Evolutionary conservation across 176 grass and related monocot genomes (phyloP), one percentile per base, ranked within the genome.

Genomic region (Aegilops bicornis): DNA sequence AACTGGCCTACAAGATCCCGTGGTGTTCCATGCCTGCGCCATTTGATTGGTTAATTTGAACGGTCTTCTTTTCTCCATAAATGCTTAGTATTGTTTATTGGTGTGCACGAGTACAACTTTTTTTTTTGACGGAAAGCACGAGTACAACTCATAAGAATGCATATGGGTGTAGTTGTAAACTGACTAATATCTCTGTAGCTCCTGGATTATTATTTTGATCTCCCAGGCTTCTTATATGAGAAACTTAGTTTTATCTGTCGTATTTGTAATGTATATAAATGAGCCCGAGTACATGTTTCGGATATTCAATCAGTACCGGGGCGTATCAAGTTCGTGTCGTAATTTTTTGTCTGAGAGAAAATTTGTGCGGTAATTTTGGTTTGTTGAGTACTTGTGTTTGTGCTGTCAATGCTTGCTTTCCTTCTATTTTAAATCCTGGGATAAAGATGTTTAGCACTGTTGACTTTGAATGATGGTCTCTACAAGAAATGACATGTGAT

Each of bases 381-480:
- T 69, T 59, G 48, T 27, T 47, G 19, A 25, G 16, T 60, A 17
- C 36, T 82, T 75, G 64, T 35, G 65, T 36, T 66, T 32, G 43
- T 25, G 37, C 30, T 65, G 23, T 9, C 19, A 80, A 29, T 69
- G 35, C 15, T 59, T 81, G 43, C 69, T 89, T 75, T 76, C 42
- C 25, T 75, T 80, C 22, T 67, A 50, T 78, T 70, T 85, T 4
- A 10, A n/a, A 48, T 48, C 43, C 4, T 0, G 8, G 2, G 22
- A 42, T 81, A 76, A 60, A 74, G 14, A 60, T 35, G 23, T 45
- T 67, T 80, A 54, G 74, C 14, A 52, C 43, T 76, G 19, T 3
- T 69, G 20, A 59, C 12, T 85, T 89, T 77, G 65, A 63, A 61
- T 39, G 69, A 11, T 85, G 47, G 40, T 48, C 25, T 64, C 36